Base-by-base conservation (phyloP, 768 basidiomycete genomes). In the Gelatoporia subvermispora region DNA sequence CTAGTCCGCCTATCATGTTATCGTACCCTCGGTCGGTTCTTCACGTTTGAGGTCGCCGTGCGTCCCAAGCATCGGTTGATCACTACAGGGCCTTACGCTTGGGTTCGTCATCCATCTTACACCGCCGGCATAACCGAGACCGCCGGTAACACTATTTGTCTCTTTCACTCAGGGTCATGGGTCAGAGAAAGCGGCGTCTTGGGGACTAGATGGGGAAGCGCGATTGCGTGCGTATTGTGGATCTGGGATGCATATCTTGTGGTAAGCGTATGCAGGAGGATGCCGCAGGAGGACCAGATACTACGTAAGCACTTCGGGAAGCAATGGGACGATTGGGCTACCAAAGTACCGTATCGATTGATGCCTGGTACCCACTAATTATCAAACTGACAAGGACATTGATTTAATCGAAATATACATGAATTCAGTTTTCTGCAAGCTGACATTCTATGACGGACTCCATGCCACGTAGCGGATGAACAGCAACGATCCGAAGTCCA, bases 81-180 rank as follows among this genome's bases (percentile, higher is more conserved):
- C 50, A 62, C 54, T n/a, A 47, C 23, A 7, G 64, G 63, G 9
- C 66, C 63, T 3, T 67, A 67, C 35, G 24, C 49, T 13, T 20
- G 54, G 45, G 52, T 67, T 8, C 60, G 66, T 40, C 66, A 67
- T 40, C 66, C 66, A 1, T 56, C 58, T 13, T 67, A 62, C 31
- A 13, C 28, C 28, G 49, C 38, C 11, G 36, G 22, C 23, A 31
- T 31, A 13, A 13, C 20, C 8, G 9, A 7, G 28, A 31, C 28
- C 13, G 38, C n/a, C n/a, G 38, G 43, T n/a, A 24, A 47, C 20
- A 17, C 44, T 4, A 31, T 37, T 16, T 25, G 34, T 17, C 8
- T 43, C 16, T 45, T 51, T 25, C 24, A 18, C 10, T 42, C 28
- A 4, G 55, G 52, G 8, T 39, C 43, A 2, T 48, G 51, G 48